phyloP scores from a whole-genome alignment of 2,329 filamentous ascomycete genomes.

The Fusarium nygamai region DNA sequence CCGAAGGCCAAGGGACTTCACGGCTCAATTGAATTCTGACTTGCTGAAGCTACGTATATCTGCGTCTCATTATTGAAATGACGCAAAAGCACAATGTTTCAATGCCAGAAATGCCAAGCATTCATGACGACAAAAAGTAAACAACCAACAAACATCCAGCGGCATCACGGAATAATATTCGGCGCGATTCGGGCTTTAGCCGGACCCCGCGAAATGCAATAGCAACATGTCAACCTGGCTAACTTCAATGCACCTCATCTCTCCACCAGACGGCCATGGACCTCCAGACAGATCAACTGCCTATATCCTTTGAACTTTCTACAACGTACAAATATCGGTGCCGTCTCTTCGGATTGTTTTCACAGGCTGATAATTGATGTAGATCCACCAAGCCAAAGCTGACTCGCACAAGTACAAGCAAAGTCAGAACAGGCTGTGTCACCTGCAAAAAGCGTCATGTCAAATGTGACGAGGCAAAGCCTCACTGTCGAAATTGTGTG shows the following conservation, averaged over 20 bases:
- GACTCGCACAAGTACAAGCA: conserved; percentile 32
- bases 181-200: background rate
- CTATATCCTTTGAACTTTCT: background rate
- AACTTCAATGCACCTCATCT: background rate
- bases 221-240: background rate
- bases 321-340: background rate
- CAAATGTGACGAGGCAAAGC: conserved; percentile 38
- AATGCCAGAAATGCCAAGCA: background rate
- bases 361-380: background rate
- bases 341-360: background rate
- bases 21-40: too few species aligned
- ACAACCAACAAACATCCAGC: background rate
- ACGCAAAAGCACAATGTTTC: background rate
- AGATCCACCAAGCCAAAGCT: conserved; percentile 16
- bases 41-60: background rate
- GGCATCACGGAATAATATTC: background rate
- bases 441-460: conserved; percentile 39
- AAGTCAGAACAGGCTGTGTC: conserved; percentile 37
- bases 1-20: background rate
- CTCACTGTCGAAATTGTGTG: conserved; percentile 27
- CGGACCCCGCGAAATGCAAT: background rate
- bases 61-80: too few species aligned
- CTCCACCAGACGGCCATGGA: background rate
- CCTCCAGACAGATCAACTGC: background rate
- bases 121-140: background rate